phyloP scores from a whole-genome alignment of 164 flowering plant species.

The Buxus sempervirens region DNA sequence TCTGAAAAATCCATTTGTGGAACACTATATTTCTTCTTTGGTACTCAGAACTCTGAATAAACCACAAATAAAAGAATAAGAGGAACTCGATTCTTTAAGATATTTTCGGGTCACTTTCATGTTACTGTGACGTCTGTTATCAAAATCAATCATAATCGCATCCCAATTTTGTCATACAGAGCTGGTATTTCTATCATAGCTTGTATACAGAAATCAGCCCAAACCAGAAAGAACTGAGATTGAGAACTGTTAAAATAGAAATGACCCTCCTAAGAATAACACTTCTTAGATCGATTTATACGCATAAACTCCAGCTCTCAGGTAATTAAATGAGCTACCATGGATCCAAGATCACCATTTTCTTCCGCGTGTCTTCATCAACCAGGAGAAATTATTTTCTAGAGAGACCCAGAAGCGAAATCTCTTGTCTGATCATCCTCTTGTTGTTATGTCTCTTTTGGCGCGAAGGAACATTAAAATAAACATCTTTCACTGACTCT shows the following conservation, averaged over 20 bases:
- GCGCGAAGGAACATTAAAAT: too few species aligned
- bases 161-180: not conserved
- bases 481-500: too few species aligned
- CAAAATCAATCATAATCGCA: too few species aligned
- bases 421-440: not conserved
- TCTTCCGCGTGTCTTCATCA: too few species aligned
- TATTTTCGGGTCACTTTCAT: too few species aligned
- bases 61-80: not conserved
- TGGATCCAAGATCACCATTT: too few species aligned
- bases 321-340: too few species aligned
- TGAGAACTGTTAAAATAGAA: not conserved
- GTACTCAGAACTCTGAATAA: not conserved
- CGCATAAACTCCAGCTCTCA: too few species aligned
- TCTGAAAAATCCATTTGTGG: slow-evolving; percentile 6
- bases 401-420: not conserved
- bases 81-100: not conserved
- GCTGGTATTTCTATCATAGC: not conserved
- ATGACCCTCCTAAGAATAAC: not conserved
- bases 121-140: too few species aligned
- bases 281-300: not conserved
- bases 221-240: not conserved
- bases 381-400: not conserved
- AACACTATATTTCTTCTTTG: not conserved
- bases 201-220: not conserved
- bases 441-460: too few species aligned